phyloP scores from a whole-genome alignment of 2,329 filamentous ascomycete genomes.

The Exophiala dermatitidis region DNA sequence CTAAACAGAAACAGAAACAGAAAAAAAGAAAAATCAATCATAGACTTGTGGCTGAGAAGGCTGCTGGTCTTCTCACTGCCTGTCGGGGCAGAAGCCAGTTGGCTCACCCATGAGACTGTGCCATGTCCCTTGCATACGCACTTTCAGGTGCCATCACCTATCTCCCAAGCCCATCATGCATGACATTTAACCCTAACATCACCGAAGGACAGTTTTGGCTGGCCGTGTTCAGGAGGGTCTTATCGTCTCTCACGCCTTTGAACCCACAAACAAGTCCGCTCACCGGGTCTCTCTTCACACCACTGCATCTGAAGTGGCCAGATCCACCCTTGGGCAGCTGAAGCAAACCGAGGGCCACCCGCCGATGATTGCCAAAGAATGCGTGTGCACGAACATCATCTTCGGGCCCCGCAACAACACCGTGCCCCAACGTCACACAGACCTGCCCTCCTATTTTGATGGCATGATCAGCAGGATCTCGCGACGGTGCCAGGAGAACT shows the following conservation, averaged over 20 bases:
- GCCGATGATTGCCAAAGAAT: slow-evolving; percentile 50
- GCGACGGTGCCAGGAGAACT: slow-evolving; percentile 45
- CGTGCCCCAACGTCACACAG: slow-evolving; percentile 56
- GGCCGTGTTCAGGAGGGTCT: background rate
- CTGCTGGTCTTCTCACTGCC: too few species aligned
- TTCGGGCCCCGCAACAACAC: slow-evolving; percentile 33
- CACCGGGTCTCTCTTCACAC: slow-evolving; percentile 35
- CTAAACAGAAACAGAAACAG: too few species aligned
- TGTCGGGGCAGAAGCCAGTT: too few species aligned
- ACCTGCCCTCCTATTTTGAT: slow-evolving; percentile 39
- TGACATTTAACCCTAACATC: background rate
- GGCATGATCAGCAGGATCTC: slow-evolving; percentile 39
- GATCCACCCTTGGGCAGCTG: slow-evolving; percentile 32
- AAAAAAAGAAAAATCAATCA: too few species aligned
- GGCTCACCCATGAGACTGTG: too few species aligned
- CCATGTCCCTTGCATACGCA: too few species aligned
- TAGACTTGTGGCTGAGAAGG: too few species aligned
- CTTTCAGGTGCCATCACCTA: too few species aligned
- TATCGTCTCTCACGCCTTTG: background rate
- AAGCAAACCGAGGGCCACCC: slow-evolving; percentile 38
- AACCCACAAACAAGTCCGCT: slow-evolving; percentile 34
- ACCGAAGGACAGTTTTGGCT: background rate
- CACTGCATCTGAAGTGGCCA: slow-evolving; percentile 42
- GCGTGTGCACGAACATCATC: slow-evolving; percentile 44
- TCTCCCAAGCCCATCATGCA: background rate